These are phyloP conservation scores for Rubus idaeus DNA, from an alignment of 306 rosid genomes.

Conservation along the genomic window DNA sequence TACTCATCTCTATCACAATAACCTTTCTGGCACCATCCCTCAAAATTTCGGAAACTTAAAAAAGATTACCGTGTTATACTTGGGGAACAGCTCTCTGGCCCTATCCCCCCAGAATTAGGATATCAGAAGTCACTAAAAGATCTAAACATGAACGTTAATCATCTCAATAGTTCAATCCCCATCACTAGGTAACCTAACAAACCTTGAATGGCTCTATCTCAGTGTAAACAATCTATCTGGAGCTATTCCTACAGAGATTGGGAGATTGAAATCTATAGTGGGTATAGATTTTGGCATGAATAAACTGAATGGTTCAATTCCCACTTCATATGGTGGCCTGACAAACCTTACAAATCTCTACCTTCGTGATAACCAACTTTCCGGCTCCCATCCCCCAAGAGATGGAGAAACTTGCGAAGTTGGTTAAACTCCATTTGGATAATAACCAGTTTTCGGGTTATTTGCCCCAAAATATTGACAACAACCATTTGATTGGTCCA, in stretches of 20 bases:
- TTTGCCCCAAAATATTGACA: constrained; percentile 27
- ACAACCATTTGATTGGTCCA: constrained; percentile 36
- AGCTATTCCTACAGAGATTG: background rate
- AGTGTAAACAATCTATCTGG: background rate
- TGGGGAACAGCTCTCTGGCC: background rate
- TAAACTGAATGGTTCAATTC: background rate
- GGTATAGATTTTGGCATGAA: background rate
- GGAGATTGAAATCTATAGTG: background rate
- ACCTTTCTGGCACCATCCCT: background rate
- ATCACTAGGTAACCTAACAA: background rate
- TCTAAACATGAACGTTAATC: too few relatives aligned
- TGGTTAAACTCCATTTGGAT: constrained; percentile 5
- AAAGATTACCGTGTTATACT: background rate
- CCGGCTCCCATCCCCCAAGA: background rate
- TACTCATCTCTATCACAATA: background rate
- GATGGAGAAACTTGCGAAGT: constrained; percentile 14
- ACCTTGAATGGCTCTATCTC: background rate
- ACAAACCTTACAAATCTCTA: background rate
- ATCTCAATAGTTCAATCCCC: background rate
- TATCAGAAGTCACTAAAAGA: too few relatives aligned
- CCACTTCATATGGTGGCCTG: background rate
- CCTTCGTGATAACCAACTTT: constrained; percentile 2
- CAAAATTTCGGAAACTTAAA: background rate
- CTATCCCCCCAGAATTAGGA: too few relatives aligned
- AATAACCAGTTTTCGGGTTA: constrained; percentile 37